phyloP scores from a whole-genome alignment of 495 filamentous ascomycete species.

The Hypoxylon subgilvum region DNA sequence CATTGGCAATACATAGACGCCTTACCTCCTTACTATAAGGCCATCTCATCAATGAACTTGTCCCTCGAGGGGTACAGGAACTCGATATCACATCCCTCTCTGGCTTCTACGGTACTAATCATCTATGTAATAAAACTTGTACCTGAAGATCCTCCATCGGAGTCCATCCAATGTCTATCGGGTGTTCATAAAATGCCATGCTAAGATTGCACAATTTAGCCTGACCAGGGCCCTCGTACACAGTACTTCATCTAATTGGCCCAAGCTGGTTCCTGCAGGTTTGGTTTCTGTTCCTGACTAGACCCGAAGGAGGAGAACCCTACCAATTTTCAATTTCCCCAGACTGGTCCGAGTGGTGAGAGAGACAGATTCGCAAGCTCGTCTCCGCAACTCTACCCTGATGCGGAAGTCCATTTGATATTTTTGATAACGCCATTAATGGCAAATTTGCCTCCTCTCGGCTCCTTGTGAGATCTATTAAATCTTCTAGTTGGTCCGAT shows the following conservation, averaged over 20 bases:
- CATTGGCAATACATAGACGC: not conserved
- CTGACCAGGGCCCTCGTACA: constrained; percentile 13
- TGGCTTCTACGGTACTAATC: too few species aligned
- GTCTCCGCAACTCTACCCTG: constrained; percentile 7
- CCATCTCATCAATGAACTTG: too few species aligned
- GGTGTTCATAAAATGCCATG: constrained; percentile 25
- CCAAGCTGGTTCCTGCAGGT: constrained; percentile 28
- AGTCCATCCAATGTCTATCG: constrained; percentile 3
- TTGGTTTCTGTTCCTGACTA: constrained; percentile 33
- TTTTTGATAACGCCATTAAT: constrained; percentile 1
- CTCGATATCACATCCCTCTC: not conserved
- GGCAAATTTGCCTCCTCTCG: constrained; percentile 7
- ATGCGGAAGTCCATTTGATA: constrained; percentile 33
- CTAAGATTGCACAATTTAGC: constrained; percentile 37
- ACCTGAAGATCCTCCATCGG: too few species aligned
- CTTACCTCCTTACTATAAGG: too few species aligned
- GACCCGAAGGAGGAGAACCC: constrained; percentile 12
- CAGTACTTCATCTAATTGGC: constrained; percentile 21
- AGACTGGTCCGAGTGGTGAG: constrained; percentile 35
- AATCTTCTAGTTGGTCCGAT: not conserved
- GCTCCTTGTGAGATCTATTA: constrained; percentile 14
- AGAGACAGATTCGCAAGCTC: too few species aligned
- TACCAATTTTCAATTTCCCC: constrained; percentile 28
- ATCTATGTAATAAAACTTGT: too few species aligned
- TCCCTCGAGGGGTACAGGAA: too few species aligned